phyloP scores from a whole-genome alignment of 2,329 filamentous ascomycete genomes.

The Fusarium sp. region DNA sequence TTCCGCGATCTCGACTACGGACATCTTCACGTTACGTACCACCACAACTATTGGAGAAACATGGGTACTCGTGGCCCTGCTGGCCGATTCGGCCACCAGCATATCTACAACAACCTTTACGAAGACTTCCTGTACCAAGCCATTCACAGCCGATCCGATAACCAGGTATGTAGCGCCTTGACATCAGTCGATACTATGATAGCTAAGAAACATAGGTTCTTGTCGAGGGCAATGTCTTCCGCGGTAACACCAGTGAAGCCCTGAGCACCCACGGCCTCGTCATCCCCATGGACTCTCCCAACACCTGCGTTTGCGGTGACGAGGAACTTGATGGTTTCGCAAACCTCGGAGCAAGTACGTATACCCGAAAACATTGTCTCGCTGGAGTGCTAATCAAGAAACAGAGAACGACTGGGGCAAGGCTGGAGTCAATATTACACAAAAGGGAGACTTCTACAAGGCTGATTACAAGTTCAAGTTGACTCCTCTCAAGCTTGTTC shows the following conservation, averaged over 20 bases:
- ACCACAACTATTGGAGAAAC: slow-evolving; percentile 64
- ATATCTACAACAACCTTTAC: slow-evolving; percentile 65
- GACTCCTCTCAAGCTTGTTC: slow-evolving; percentile 60
- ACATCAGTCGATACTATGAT: rapidly evolving
- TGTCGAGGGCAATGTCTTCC: slow-evolving; percentile 64
- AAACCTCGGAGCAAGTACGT: slow-evolving; percentile 66
- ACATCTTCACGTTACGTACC: slow-evolving; percentile 62
- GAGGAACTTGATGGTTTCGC: slow-evolving; percentile 67
- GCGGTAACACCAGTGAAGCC: slow-evolving; percentile 62
- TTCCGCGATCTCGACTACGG: slow-evolving; percentile 59
- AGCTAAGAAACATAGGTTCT: slow-evolving; percentile 53
- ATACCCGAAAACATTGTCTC: slow-evolving; percentile 26
- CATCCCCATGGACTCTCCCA: slow-evolving; percentile 67
- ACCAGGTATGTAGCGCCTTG: slow-evolving; percentile 44
- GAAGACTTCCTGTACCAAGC: slow-evolving; percentile 62
- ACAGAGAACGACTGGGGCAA: slow-evolving; percentile 62
- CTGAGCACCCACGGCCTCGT: slow-evolving; percentile 67
- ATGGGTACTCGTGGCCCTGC: slow-evolving; percentile 62
- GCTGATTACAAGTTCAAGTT: slow-evolving; percentile 64
- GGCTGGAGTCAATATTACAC: slow-evolving; percentile 65
- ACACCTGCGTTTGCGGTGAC: slow-evolving; percentile 66
- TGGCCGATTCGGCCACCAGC: slow-evolving; percentile 63
- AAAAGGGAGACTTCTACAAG: slow-evolving; percentile 62
- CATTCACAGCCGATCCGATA: slow-evolving; percentile 63
- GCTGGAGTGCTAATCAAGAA: slow-evolving; percentile 33